phyloP scores from a whole-genome alignment of 441 rosid genomes.

The Corymbia calophylla region DNA sequence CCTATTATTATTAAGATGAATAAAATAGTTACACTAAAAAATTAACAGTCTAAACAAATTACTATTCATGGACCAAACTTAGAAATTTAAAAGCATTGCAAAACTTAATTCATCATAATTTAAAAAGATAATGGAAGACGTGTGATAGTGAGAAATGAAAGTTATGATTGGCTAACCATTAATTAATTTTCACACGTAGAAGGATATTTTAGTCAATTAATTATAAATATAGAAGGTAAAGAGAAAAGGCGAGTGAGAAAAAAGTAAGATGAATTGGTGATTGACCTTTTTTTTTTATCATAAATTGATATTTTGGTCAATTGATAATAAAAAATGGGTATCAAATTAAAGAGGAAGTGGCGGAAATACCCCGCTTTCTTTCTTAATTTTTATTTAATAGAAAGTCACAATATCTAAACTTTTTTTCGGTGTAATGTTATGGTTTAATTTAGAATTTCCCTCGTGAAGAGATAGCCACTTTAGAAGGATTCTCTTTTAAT shows the following conservation, averaged over 20 bases:
- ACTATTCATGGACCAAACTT: background rate
- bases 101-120: background rate
- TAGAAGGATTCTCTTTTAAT: background rate
- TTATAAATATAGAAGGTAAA: background rate
- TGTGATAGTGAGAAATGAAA: fast-evolving
- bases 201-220: background rate
- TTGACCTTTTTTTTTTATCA: fast-evolving
- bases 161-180: too few species aligned
- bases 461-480: background rate
- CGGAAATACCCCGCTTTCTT: fast-evolving
- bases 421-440: background rate
- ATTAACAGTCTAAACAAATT: background rate
- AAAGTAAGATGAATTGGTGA: fast-evolving
- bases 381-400: too few species aligned
- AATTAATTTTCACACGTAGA: too few species aligned
- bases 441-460: background rate
- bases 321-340: background rate
- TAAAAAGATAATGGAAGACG: too few species aligned
- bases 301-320: fast-evolving
- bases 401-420: too few species aligned
- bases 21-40: background rate
- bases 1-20: background rate
- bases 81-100: fast-evolving
- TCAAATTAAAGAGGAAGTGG: fast-evolving
- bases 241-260: background rate